Base-by-base conservation (phyloP, 108 stramenopile species). In the Cyclostephanos tholiformis region DNA sequence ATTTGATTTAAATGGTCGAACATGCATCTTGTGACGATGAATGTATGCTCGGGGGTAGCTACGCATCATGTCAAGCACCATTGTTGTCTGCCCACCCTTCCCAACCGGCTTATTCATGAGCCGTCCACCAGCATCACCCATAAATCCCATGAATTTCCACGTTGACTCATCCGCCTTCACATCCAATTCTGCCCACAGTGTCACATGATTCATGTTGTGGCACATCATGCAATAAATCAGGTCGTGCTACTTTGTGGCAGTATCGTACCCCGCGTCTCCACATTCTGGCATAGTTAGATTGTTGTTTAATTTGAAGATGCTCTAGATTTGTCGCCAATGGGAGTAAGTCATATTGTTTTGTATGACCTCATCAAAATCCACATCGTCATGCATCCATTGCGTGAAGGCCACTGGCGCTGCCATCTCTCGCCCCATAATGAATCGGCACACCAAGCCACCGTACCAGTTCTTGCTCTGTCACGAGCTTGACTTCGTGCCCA, bases 161-260 rank as follows among this genome's bases (percentile, higher is more conserved):
- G 44, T 63, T 23, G 61, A n/a, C 10, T 72, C 71, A 63, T 72
- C 71, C 6, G 17, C 17, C 7, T 25, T 29, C 29, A 4, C 35
- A 19, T 72, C 49, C 6, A n/a, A 35, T 2, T 72, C 71, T 3
- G 71, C 71, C 0, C 17, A 3, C 5, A 4, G 1, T 6, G 71
- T 72, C 0, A 72, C 5, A 5, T 35, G 19, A 16, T 72, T 72
- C 32, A 60, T 39, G 30, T 72, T 72, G 35, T 72, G 71, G n/a
- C 4, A 12, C 6, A 71, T 10, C 8, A 5, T 19, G 1, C 65
- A 6, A 43, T 50, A 64, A 12, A 73, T 64, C 0, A 48, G n/a
- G 39, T 39, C 46, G 23, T n/a, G n/a, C n/a, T 73, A 64, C 43
- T 73, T 73, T 4, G 22, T 1, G 2, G 44, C 16, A 26, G 64